Base-by-base conservation (phyloP, 2,329 filamentous ascomycete genomes). In the Fragosphaeria purpurea region DNA sequence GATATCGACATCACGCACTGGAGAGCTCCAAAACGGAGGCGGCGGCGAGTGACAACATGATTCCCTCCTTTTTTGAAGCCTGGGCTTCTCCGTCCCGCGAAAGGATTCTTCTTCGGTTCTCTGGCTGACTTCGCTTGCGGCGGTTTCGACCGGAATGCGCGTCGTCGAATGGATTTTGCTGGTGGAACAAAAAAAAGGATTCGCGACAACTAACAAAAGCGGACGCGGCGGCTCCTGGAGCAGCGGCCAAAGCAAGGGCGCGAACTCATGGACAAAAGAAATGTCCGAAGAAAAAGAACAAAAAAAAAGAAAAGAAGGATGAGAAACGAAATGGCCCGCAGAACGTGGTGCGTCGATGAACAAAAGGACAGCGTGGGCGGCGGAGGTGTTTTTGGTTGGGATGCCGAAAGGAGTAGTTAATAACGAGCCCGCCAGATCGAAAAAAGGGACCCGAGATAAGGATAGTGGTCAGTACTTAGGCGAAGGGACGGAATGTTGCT, bases 11-110 rank as follows among this genome's bases (percentile, higher is more conserved):
- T 22, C 22, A 22, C 22, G 22, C 22, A 70, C 69, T 65, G 51
- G 62, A 62, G 50, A 72, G 64, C 62, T 64, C 67, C 59, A 65
- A 51, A 42, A 62, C 60, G 59, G 65, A 61, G 65, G 61, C 60
- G 58, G 63, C 62, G 45, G 68, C 54, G 48, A 63, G 46, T 12
- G 50, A 43, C 41, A 41, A 48, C 55, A 56, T 56, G 44, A 44
- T 33, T 7, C 11, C 35, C 11, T 11, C 7, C 35, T 37, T 37
- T 37, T 11, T 37, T 37, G 35, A 37, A 13, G 39, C 6, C 40
- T 37, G 35, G 35, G 7, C 7, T 47, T 13, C 11, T 47, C 32
- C 9, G 33, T 12, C 34, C n/a, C 10, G 13, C 22, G 13, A 12
- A 40, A 31, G 7, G 35, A 41, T 39, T 33, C 35, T 40, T 22